Percentiles rank a stretch among this genome's conserved stretches.
Conservation (phyloP, 2,329 filamentous ascomycete species). For the Penicillium sp. region DNA sequence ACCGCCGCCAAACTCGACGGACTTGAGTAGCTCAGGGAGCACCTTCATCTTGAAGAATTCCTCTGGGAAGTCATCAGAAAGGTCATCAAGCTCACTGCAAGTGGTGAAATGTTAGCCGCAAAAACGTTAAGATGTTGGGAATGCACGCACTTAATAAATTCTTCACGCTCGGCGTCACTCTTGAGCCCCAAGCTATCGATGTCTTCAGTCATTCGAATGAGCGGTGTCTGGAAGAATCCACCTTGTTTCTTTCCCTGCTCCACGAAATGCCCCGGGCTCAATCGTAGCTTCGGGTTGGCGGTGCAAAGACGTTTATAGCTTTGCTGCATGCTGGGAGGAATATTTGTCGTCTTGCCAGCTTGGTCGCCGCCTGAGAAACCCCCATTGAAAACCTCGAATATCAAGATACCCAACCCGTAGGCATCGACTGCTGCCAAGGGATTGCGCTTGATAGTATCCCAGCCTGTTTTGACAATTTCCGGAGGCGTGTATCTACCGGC, state of each 20-base stretch:
- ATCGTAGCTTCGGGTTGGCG: constrained; percentile 80
- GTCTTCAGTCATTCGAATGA: constrained; percentile 89
- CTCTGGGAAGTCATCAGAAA: constrained; percentile 92
- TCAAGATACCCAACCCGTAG: constrained; percentile 77
- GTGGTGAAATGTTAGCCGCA: constrained; percentile 22
- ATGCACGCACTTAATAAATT: constrained; percentile 68
- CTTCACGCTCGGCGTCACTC: constrained; percentile 75
- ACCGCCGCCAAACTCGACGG: constrained; percentile 95
- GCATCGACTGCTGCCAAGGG: constrained; percentile 81
- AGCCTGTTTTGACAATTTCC: constrained; percentile 81
- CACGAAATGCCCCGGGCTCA: constrained; percentile 80
- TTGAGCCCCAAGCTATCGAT: constrained; percentile 93
- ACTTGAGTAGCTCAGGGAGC: constrained; percentile 92
- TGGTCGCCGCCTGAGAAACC: constrained; percentile 74
- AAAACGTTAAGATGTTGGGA: background rate
- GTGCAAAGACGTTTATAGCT: constrained; percentile 89
- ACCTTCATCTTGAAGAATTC: constrained; percentile 99
- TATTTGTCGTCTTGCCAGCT: constrained; percentile 77
- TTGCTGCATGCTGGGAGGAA: constrained; percentile 84
- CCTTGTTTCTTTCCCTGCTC: constrained; percentile 81
- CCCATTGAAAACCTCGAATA: constrained; percentile 91
- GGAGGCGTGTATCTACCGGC: constrained; percentile 80
- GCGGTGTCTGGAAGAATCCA: constrained; percentile 86
- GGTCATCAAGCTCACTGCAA: constrained; percentile 69
- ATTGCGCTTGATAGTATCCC: constrained; percentile 82